A percentile compares a stretch with the other conserved stretches of the same genome.
Evolutionary conservation across 306 rosid genomes (phyloP).

Genomic region (Acmispon strigosus): DNA sequence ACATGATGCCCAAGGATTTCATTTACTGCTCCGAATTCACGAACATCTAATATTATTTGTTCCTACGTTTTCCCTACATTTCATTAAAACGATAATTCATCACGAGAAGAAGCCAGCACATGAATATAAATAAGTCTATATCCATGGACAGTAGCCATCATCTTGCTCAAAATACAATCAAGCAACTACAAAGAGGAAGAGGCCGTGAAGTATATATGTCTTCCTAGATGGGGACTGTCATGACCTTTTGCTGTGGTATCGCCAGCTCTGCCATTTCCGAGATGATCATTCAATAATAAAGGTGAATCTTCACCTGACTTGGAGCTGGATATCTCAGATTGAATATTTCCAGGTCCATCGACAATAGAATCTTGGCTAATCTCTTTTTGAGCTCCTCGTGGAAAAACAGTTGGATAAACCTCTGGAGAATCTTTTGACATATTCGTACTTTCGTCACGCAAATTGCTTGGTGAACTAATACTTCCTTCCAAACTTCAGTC

Average conservation of each 20-base stretch:
- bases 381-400: slow-evolving; percentile 33
- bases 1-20: not conserved
- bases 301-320: slow-evolving; percentile 32
- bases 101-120: not conserved
- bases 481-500: slow-evolving; percentile 46
- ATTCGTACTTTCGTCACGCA: slow-evolving; percentile 47
- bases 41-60: not conserved
- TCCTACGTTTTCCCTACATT: not conserved
- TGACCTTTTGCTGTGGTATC: slow-evolving; percentile 39
- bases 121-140: not conserved
- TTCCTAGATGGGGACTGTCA: slow-evolving; percentile 35
- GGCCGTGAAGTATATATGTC: slow-evolving; percentile 16
- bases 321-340: slow-evolving; percentile 28
- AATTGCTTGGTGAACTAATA: slow-evolving; percentile 36
- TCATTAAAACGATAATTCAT: not conserved
- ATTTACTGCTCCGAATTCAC: not conserved
- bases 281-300: slow-evolving; percentile 22
- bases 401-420: slow-evolving; percentile 21
- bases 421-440: slow-evolving; percentile 37
- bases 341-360: slow-evolving; percentile 32
- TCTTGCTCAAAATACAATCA: slow-evolving; percentile 11
- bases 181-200: slow-evolving; percentile 12
- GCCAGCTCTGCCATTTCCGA: slow-evolving; percentile 34
- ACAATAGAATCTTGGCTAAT: slow-evolving; percentile 35
- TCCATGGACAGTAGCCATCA: not conserved